Base-by-base conservation (phyloP, 495 filamentous ascomycete species). In the Extremus antarcticus region DNA sequence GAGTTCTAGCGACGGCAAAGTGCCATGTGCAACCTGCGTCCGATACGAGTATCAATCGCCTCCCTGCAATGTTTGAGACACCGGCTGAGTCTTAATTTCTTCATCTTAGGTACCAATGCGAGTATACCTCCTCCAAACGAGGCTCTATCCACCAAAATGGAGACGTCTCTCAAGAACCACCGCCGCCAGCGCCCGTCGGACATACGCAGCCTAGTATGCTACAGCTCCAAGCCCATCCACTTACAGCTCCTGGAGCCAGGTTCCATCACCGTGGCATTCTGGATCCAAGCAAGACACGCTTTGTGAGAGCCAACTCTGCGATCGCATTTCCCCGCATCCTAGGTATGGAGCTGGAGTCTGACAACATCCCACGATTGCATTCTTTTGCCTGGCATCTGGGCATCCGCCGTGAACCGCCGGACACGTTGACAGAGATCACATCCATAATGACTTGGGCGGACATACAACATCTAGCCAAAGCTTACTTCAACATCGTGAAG, bases 351-450 rank as follows among this genome's bases (percentile, higher is more conserved):
- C 64, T 79, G 21, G 74, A 77, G 25, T 68, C 75, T 0, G 62
- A 69, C 2, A 72, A 71, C 51, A 76, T 75, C 11, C 77, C 76
- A 0, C 66, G 72, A 19, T 53, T 77, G 32, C 74, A 74, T 23
- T 67, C 76, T 2, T 81, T 77, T 60, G 76, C 68, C 0, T 81
- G 76, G 77, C 78, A 79, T 63, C 58, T 71, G 16, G 75, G 75
- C 9, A 64, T 65, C 16, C 67, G 76, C 21, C 43, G 62, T 15
- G 59, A 64, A 47, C 22, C 35, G 3, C 21, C 29, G 0, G 55
- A 62, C n/a, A 11, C 32, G 16, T n/a, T 39, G 21, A 25, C 53
- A 7, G 51, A 54, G 17, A 24, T 62, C 25, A 55, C 55, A 2
- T 50, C 35, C 17, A 25, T 62, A 29, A 4, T 62, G 25, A 58